A percentile compares a stretch with the other conserved stretches of the same genome.
Conservation (phyloP, 2,329 filamentous ascomycete species). For the Clonostachys rhizophaga region DNA sequence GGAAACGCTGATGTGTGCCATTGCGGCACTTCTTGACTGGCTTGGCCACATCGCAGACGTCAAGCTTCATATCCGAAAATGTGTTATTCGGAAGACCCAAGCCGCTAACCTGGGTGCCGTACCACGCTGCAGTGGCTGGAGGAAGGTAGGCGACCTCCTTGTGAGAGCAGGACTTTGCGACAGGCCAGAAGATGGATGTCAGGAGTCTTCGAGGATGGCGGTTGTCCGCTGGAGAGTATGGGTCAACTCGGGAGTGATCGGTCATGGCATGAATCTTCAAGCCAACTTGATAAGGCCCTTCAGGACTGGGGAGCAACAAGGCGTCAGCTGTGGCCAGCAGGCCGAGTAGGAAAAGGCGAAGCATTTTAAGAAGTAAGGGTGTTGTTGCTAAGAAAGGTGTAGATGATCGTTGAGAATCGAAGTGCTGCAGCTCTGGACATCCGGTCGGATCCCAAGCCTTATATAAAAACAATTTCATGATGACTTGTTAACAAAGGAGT, state of each 20-base stretch:
- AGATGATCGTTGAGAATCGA: too few relatives aligned
- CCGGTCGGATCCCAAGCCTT: too few relatives aligned
- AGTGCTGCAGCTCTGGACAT: too few relatives aligned
- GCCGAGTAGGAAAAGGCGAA: too few relatives aligned
- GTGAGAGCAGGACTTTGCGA: conserved; percentile 1
- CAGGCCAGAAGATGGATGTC: conserved; percentile 6
- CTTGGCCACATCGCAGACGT: conserved; percentile 6
- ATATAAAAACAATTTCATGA: too few relatives aligned
- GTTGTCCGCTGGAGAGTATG: conserved; percentile 6
- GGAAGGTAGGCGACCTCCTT: conserved; percentile 7
- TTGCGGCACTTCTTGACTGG: neutral
- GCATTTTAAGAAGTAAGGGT: too few relatives aligned
- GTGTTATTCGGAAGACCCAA: conserved; percentile 5
- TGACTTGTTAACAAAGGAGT: too few relatives aligned
- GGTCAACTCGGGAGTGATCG: conserved; percentile 10
- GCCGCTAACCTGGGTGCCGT: neutral
- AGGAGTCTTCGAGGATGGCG: conserved; percentile 8
- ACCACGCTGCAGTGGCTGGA: conserved; percentile 4
- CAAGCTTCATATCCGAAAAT: conserved; percentile 7
- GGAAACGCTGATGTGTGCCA: conserved; percentile 1
- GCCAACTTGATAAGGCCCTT: too few relatives aligned
- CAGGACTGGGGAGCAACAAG: too few relatives aligned
- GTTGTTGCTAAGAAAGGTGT: too few relatives aligned
- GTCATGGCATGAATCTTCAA: conserved; percentile 6
- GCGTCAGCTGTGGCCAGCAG: too few relatives aligned